Base-by-base conservation (phyloP, 2,329 filamentous ascomycete genomes). In the Thermothelomyces thermophilus region DNA sequence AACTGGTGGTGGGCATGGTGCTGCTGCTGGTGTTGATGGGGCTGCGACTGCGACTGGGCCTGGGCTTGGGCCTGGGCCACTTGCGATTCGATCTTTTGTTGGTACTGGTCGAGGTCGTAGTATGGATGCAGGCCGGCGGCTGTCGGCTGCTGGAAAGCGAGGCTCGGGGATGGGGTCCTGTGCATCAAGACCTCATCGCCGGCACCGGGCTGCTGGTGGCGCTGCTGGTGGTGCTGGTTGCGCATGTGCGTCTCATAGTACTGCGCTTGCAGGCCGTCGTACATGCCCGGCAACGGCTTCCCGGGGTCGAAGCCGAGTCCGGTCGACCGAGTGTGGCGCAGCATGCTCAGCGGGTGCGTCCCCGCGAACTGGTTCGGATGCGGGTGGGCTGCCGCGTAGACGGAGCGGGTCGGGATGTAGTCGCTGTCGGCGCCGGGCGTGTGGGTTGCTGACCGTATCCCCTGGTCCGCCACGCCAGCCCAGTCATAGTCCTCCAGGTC, bases 401-500 rank as follows among this genome's bases (percentile, higher is more conserved):
- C 33, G 42, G 46, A 56, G 26, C 57, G 54, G 22, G 54, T 55
- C 7, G 57, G 55, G 9, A 56, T 50, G 48, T 66, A 66, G 35
- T 70, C 63, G 41, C 54, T 62, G 39, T 69, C 66, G 17, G 61
- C 55, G 48, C 58, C 56, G 19, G 62, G 62, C n/a, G 63, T 65
- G 34, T 58, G 56, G 24, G 60, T 62, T 40, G 60, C 58, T 22
- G 64, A 62, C 14, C 61, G 60, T 47, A 58, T 62, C 24, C 63
- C 63, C 6, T 64, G 64, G 40, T 56, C 59, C 30, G 60, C 57
- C 19, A 57, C 60, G 46, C 60, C 65, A 14, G 65, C 63, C 66
- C 71, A 73, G 37, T 74, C 68, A 41, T 67, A 72, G 26, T 71
- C 69, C n/a, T 73, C 73, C 43, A 73, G 63, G 31, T 74, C 73